A percentile compares a stretch with the other conserved stretches of the same genome.
These are phyloP conservation scores for Schizophyllum amplum DNA, from an alignment of 1,284 basidiomycete species.

Conservation along the genomic window DNA sequence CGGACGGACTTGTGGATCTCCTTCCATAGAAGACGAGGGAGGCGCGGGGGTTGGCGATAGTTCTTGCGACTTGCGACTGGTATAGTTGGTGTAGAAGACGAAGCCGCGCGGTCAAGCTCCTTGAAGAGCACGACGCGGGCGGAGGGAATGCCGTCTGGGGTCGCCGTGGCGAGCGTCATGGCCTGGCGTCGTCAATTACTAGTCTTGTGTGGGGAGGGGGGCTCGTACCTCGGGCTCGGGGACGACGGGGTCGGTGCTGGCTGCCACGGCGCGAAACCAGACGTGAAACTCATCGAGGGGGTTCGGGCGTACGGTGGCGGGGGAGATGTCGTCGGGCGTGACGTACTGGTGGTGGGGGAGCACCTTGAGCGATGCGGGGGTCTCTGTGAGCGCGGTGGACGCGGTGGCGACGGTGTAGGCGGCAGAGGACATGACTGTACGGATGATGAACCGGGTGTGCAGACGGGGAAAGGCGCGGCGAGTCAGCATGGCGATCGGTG, in stretches of 20 bases:
- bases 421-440: too few species aligned
- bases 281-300: slow-evolving; percentile 78
- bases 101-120: slow-evolving; percentile 81
- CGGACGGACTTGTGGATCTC: slow-evolving; percentile 80
- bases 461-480: too few species aligned
- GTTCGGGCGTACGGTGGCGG: slow-evolving; percentile 46
- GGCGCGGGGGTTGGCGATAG: slow-evolving; percentile 71
- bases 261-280: slow-evolving; percentile 73
- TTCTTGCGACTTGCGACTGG: slow-evolving; percentile 80
- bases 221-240: too few species aligned
- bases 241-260: slow-evolving; percentile 8
- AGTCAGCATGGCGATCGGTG: too few species aligned
- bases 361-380: slow-evolving; percentile 24
- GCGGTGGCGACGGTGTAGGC: too few species aligned
- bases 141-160: slow-evolving; percentile 68
- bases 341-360: slow-evolving; percentile 73
- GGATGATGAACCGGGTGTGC: too few species aligned
- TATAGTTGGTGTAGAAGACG: slow-evolving; percentile 96
- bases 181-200: slow-evolving; percentile 79
- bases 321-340: slow-evolving; percentile 53
- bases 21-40: slow-evolving; percentile 90
- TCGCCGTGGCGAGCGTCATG: slow-evolving; percentile 80
- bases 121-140: slow-evolving; percentile 90
- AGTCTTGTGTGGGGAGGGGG: slow-evolving; percentile 17
- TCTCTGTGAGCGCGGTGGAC: too few species aligned